Evolutionary conservation across 371 early-diverging fungal species (phyloP).

Genomic region (Haplosporangium sp.): DNA sequence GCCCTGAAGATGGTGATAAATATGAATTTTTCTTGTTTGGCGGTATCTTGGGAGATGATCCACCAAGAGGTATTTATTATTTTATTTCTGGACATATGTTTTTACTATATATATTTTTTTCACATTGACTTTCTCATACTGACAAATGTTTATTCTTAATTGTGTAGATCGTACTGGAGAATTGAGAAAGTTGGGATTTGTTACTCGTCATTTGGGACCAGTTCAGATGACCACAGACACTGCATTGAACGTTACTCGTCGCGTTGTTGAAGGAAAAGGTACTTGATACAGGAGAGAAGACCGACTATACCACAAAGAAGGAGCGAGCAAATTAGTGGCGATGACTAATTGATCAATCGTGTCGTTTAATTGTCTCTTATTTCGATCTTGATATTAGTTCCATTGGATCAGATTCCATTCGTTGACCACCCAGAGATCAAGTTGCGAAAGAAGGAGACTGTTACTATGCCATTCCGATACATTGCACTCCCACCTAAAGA

Average conservation of each 20-base stretch:
- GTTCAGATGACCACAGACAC: slow-evolving; percentile 85
- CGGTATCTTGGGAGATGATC: slow-evolving; percentile 82
- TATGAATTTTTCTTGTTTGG: slow-evolving; percentile 86
- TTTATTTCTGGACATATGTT: neutral
- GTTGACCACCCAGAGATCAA: slow-evolving; percentile 82
- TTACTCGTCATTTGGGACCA: slow-evolving; percentile 81
- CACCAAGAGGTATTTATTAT: slow-evolving; percentile 67
- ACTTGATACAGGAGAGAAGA: slow-evolving; percentile 1
- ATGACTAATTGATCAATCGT: no score
- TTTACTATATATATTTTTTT: neutral
- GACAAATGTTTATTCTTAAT: neutral
- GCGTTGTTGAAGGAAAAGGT: slow-evolving; percentile 71
- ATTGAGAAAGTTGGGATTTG: slow-evolving; percentile 79
- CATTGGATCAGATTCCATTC: slow-evolving; percentile 73
- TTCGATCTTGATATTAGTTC: slow-evolving; percentile 48
- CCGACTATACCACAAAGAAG: neutral
- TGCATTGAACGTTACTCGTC: slow-evolving; percentile 72
- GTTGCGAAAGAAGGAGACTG: slow-evolving; percentile 76
- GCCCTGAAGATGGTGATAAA: slow-evolving; percentile 75
- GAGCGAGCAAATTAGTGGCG: neutral
- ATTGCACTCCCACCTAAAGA: slow-evolving; percentile 59
- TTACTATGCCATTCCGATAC: slow-evolving; percentile 81
- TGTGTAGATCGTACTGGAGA: slow-evolving; percentile 78
- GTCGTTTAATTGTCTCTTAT: no score
- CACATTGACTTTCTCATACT: neutral